Evolutionary conservation across 768 basidiomycete genomes (phyloP), one percentile per base, ranked within the genome.

Genomic region (Kwoniella dendrophila): DNA sequence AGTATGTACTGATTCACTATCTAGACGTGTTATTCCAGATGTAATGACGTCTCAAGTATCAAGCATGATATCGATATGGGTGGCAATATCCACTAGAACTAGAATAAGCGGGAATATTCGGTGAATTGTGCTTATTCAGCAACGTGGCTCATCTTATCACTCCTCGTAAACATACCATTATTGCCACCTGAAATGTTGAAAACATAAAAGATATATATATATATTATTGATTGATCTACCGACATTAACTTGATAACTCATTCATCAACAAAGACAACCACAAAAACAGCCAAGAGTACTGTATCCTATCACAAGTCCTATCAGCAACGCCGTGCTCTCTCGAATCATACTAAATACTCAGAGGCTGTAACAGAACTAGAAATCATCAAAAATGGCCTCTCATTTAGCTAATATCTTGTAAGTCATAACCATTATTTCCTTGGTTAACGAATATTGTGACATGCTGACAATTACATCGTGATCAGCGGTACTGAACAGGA

Each of bases 391-490:
- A 33, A 78, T 78, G 77, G 77, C 77, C 22, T 78, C 77, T 8
- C 77, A 78, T 64, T 62, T 94, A 87, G 92, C 93, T 64, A 93
- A 94, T 65, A 97, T 97, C 78, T 97, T 95, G 80, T 81, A 54
- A 71, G 80, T 71, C n/a, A 22, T 51, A 20, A 34, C 40, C 18
- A 12, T 27, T 30, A 20, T 43, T 14, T 14, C 40, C 38, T 44
- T 26, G 41, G 6, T 16, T n/a, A 22, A 20, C 30, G 8, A 10
- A 43, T n/a, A 20, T 20, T 43, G 41, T 38, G 12, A 12, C 51
- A 30, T 27, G 53, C 53, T 54, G 6, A 27, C 54, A 26, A 11
- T 47, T 52, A 22, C 11, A 1, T 32, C 41, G 26, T 48, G 32
- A 32, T 40, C 50, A 78, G 77, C 58, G 80, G 80, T 48, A 80